Evolutionary conservation across 371 early-diverging fungal genomes (phyloP).

Genomic region (Coemansia sp.): DNA sequence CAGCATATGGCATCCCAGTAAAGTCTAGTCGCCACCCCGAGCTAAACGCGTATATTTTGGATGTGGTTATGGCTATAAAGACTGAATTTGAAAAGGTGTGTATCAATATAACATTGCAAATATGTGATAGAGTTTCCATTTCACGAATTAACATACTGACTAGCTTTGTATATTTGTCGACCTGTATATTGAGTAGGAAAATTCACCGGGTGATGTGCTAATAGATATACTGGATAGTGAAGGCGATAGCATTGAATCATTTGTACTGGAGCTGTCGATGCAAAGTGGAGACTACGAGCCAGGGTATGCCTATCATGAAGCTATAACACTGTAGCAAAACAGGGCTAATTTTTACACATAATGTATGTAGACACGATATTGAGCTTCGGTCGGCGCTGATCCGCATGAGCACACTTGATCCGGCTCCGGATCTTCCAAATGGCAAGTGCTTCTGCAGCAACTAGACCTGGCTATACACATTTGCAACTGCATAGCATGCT

Average conservation of each 20-base stretch:
- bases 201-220: slow-evolving; percentile 20
- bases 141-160: neutral
- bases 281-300: slow-evolving; percentile 16
- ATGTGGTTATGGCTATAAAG: slow-evolving; percentile 25
- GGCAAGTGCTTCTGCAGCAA: neutral
- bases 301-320: neutral
- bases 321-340: too few species aligned
- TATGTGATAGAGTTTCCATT: neutral
- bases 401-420: slow-evolving; percentile 30
- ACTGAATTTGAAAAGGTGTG: slow-evolving; percentile 22
- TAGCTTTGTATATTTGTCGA: neutral
- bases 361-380: slow-evolving; percentile 16
- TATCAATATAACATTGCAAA: neutral
- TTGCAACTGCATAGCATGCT: neutral
- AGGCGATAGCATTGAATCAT: slow-evolving; percentile 21
- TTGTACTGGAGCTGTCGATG: slow-evolving; percentile 29
- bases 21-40: slow-evolving; percentile 43
- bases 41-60: slow-evolving; percentile 34
- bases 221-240: slow-evolving; percentile 25
- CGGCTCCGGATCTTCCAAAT: slow-evolving; percentile 2
- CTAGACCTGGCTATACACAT: too few species aligned
- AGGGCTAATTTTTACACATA: neutral
- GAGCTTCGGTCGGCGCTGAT: slow-evolving; percentile 37
- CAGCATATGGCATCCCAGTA: slow-evolving; percentile 37
- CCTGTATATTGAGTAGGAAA: slow-evolving; percentile 5